Percentiles rank a stretch among this genome's conserved stretches.
Evolutionary conservation across 371 early-diverging fungal species (phyloP).

Genomic region (Nematocida sp.): DNA sequence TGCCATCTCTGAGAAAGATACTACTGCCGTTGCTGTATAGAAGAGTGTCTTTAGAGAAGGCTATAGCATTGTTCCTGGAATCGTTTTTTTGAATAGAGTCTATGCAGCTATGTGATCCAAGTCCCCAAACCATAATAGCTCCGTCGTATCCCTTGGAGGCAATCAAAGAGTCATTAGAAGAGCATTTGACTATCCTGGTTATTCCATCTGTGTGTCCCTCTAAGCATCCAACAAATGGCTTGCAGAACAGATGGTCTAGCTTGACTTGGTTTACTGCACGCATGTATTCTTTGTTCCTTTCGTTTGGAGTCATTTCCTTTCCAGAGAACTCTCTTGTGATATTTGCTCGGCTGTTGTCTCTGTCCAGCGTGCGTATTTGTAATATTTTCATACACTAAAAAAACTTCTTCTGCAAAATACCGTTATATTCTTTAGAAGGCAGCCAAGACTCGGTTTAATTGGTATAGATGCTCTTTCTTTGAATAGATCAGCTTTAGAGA

Average conservation of each 20-base stretch:
- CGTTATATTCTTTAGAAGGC: not conserved
- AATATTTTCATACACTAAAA: conserved; percentile 10
- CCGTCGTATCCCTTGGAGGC: conserved; percentile 32
- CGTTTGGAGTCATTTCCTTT: conserved; percentile 21
- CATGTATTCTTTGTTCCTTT: conserved; percentile 77
- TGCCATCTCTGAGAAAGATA: conserved; percentile 23
- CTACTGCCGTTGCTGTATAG: conserved; percentile 8
- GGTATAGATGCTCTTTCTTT: not conserved
- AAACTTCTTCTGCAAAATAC: too few species aligned
- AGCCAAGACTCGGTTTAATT: not conserved
- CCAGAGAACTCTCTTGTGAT: conserved; percentile 2
- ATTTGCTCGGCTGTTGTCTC: not conserved
- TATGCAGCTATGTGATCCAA: not conserved
- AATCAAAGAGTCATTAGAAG: not conserved
- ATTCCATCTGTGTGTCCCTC: conserved; percentile 89
- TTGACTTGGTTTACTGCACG: conserved; percentile 88
- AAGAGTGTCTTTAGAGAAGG: conserved; percentile 17
- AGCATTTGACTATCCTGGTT: conserved; percentile 68
- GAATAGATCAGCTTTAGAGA: not conserved
- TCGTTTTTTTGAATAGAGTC: not conserved
- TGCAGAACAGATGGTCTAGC: conserved; percentile 87
- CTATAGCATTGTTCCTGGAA: not conserved
- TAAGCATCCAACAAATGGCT: conserved; percentile 85
- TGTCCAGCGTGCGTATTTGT: conserved; percentile 13
- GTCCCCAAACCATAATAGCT: conserved; percentile 32